These are phyloP conservation scores for Yamadazyma taylorii DNA, from an alignment of 1,139 yeast genomes.

Conservation along the genomic window DNA sequence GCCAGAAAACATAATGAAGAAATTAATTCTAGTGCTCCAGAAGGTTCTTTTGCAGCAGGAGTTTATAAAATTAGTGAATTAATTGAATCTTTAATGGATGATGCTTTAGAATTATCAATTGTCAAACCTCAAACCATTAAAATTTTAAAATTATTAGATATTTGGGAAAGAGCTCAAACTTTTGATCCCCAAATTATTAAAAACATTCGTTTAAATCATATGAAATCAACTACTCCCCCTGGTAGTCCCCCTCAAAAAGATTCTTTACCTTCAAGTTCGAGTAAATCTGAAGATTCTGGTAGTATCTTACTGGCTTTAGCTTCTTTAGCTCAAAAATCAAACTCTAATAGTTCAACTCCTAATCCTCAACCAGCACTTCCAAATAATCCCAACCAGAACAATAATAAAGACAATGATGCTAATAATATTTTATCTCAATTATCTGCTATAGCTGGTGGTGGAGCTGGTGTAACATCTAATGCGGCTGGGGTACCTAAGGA, in stretches of 20 bases:
- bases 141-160: conserved; percentile 79
- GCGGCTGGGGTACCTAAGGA: no score
- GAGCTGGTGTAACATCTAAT: conserved; percentile 16
- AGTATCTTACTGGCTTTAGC: conserved; percentile 68
- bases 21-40: conserved; percentile 49
- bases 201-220: conserved; percentile 59
- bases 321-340: conserved; percentile 45
- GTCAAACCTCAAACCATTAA: conserved; percentile 62
- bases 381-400: conserved; percentile 10
- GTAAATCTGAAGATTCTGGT: conserved; percentile 45
- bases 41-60: conserved; percentile 78
- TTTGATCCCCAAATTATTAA: conserved; percentile 59
- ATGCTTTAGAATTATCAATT: conserved; percentile 55
- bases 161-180: conserved; percentile 88
- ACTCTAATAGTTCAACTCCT: conserved; percentile 29
- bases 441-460: conserved; percentile 40
- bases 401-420: conserved; percentile 23
- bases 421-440: conserved; percentile 46
- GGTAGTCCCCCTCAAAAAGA: conserved; percentile 49
- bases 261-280: conserved; percentile 15
- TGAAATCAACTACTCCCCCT: conserved; percentile 56
- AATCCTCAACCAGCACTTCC: conserved; percentile 15
- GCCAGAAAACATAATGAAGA: conserved; percentile 55
- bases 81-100: conserved; percentile 58
- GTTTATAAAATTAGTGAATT: conserved; percentile 59